phyloP scores from a whole-genome alignment of 2,329 filamentous ascomycete genomes.

The Coniochaeta sp. region DNA sequence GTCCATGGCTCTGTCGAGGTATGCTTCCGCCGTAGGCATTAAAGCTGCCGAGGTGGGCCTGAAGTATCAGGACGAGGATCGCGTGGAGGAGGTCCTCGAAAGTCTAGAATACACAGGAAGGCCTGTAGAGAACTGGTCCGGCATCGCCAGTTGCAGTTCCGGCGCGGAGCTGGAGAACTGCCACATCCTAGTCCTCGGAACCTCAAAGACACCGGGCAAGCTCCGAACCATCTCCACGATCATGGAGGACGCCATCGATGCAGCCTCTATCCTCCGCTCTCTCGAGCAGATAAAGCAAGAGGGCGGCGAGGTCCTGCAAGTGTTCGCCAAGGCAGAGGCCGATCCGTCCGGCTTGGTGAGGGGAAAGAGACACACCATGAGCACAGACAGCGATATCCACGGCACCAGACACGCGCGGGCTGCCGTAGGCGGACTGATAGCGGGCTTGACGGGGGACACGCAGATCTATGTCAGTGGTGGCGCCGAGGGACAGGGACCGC shows the following conservation, averaged over 20 bases:
- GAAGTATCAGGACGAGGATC: too few species aligned
- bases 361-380: constrained; percentile 22
- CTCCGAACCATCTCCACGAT: constrained; percentile 14
- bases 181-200: constrained; percentile 22
- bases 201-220: constrained; percentile 8
- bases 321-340: constrained; percentile 24
- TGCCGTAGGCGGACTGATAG: constrained; percentile 22
- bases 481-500: constrained; percentile 23
- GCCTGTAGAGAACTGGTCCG: too few species aligned
- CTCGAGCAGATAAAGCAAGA: constrained; percentile 13
- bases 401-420: constrained; percentile 23
- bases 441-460: constrained; percentile 19
- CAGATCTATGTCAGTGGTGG: constrained; percentile 22
- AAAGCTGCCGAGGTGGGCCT: constrained; percentile 19
- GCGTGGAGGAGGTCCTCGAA: too few species aligned
- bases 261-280: constrained; percentile 9
- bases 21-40: constrained; percentile 22
- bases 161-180: constrained; percentile 23
- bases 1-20: constrained; percentile 24
- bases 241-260: constrained; percentile 22
- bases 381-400: constrained; percentile 18
- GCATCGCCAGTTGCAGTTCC: constrained; percentile 22
- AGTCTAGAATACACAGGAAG: too few species aligned
- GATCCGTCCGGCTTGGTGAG: constrained; percentile 18
- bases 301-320: constrained; percentile 16